Evolutionary conservation across 148 eudicot genomes (phyloP).

Genomic region (Silene conica): DNA sequence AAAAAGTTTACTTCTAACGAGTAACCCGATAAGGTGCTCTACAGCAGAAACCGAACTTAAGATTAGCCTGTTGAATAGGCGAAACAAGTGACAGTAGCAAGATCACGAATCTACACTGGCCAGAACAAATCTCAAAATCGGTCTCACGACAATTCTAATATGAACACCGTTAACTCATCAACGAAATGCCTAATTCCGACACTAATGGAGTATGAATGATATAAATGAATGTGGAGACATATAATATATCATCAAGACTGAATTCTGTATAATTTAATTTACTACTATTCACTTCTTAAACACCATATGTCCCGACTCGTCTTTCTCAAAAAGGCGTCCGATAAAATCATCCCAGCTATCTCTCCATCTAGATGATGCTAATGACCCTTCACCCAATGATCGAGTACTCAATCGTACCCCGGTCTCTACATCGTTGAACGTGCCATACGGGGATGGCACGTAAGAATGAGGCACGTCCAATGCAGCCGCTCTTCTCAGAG

Average conservation of each 20-base stretch:
- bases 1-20: too few species aligned
- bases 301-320: conserved; percentile 53
- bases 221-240: conserved; percentile 22
- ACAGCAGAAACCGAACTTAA: too few species aligned
- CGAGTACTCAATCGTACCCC: conserved; percentile 30
- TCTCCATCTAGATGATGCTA: conserved; percentile 34
- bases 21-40: too few species aligned
- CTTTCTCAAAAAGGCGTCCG: conserved; percentile 49
- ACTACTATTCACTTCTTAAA: conserved; percentile 28
- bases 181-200: conserved; percentile 19
- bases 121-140: background rate
- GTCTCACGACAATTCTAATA: background rate
- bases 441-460: conserved; percentile 72
- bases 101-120: background rate
- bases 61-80: too few species aligned
- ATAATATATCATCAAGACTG: background rate
- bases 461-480: conserved; percentile 61
- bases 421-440: conserved; percentile 45
- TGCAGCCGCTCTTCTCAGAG: conserved; percentile 58
- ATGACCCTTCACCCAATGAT: conserved; percentile 28
- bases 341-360: conserved; percentile 63
- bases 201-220: conserved; percentile 5
- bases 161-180: conserved; percentile 1
- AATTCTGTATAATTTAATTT: background rate
- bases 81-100: background rate